Percentiles rank a stretch among this genome's conserved stretches.
phyloP scores from a whole-genome alignment of 2,329 filamentous ascomycete species.

The Hypocreales sp. region DNA sequence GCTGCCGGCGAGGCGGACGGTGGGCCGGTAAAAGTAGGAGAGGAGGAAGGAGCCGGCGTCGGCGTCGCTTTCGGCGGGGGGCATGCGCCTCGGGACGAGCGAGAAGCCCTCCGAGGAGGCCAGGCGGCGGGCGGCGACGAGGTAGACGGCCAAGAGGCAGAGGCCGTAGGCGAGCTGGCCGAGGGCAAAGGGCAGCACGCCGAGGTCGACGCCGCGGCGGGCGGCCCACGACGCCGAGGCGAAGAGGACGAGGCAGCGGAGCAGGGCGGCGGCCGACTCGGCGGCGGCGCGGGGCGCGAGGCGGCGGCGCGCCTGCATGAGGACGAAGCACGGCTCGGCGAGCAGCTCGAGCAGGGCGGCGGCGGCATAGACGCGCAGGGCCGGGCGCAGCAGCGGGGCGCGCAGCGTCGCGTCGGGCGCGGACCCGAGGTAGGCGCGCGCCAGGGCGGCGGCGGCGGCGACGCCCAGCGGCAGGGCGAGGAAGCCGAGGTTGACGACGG shows the following conservation, averaged over 20 bases:
- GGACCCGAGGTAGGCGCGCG: conserved; percentile 48
- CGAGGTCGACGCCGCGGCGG: conserved; percentile 33
- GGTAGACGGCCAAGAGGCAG: conserved; percentile 55
- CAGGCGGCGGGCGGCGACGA: conserved; percentile 40
- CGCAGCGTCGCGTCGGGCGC: conserved; percentile 28
- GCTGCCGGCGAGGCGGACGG: conserved; percentile 61
- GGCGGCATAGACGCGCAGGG: conserved; percentile 37
- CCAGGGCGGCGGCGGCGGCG: conserved; percentile 47
- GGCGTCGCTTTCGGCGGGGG: conserved; percentile 3
- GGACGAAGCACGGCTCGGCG: conserved; percentile 77
- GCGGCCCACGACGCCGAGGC: conserved; percentile 50
- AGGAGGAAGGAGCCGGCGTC: conserved; percentile 27
- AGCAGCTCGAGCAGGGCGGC: conserved; percentile 58
- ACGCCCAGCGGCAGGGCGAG: conserved; percentile 57
- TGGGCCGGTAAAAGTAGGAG: conserved; percentile 50
- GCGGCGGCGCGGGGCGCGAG: conserved; percentile 70
- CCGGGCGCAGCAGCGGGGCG: conserved; percentile 46
- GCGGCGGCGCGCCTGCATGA: conserved; percentile 66
- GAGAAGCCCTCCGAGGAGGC: conserved; percentile 50
- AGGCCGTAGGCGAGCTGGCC: conserved; percentile 69
- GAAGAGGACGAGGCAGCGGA: conserved; percentile 64
- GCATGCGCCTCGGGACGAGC: conserved; percentile 36
- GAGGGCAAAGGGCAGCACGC: conserved; percentile 75
- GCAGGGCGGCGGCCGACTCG: conserved; percentile 68
- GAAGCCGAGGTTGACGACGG: conserved; percentile 79